phyloP scores from a whole-genome alignment of 2,329 filamentous ascomycete genomes.

The Nakataea oryzae region DNA sequence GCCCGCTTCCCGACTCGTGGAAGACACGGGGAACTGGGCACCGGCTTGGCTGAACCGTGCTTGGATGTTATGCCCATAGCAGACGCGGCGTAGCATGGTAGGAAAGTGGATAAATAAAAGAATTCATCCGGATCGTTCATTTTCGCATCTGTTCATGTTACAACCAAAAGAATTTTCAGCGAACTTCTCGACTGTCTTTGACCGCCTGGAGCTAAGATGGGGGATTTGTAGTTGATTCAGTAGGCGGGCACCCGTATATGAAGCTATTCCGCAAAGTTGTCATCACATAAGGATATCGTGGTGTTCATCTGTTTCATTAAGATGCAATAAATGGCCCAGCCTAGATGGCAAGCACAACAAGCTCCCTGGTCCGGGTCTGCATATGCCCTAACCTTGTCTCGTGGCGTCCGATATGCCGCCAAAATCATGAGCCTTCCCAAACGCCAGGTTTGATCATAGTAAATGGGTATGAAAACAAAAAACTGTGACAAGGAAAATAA shows the following conservation, averaged over 20 bases:
- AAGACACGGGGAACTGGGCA: constrained; percentile 50
- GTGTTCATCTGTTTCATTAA: background rate
- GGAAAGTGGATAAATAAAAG: no score
- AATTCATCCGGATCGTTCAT: no score
- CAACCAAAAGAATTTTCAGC: no score
- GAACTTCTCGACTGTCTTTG: no score
- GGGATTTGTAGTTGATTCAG: no score
- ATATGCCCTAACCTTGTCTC: background rate
- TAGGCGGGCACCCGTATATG: no score
- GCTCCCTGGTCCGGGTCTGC: background rate
- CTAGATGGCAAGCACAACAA: background rate
- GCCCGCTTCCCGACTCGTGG: constrained; percentile 54
- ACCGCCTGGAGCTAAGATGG: no score
- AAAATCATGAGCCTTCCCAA: background rate
- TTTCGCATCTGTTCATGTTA: no score
- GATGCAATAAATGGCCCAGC: no score
- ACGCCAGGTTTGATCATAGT: background rate
- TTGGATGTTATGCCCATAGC: no score
- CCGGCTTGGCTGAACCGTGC: constrained; percentile 41
- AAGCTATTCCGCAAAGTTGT: no score
- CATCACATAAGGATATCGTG: background rate
- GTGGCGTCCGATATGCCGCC: background rate
- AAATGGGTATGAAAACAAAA: background rate
- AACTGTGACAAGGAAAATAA: background rate
- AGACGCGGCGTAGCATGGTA: no score